phyloP scores from a whole-genome alignment of 1,284 basidiomycete species.

The Wallemia mellicola region DNA sequence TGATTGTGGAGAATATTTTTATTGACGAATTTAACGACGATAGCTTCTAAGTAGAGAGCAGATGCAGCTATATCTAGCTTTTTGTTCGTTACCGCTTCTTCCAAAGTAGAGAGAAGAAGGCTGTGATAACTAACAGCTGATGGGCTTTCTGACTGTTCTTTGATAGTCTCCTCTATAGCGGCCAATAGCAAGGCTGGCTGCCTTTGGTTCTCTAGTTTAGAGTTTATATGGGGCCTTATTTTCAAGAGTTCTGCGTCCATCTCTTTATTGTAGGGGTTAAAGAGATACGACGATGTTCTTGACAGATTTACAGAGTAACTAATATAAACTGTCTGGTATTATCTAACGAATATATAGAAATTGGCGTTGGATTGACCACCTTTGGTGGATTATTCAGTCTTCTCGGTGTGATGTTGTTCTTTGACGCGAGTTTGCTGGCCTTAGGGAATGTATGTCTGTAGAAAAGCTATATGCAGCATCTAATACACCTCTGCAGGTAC shows the following conservation, averaged over 20 bases:
- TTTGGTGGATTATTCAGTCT: conserved; percentile 90
- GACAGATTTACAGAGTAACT: neutral
- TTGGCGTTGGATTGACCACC: conserved; percentile 87
- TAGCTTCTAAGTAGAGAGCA: conserved; percentile 40
- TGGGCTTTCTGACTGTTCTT: conserved; percentile 36
- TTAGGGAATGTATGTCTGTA: conserved; percentile 96
- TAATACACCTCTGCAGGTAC: too few relatives aligned
- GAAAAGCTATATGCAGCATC: too few relatives aligned
- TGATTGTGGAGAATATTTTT: conserved; percentile 21
- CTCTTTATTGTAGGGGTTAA: neutral
- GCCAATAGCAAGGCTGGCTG: conserved; percentile 61
- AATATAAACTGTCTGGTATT: too few relatives aligned
- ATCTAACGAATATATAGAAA: too few relatives aligned
- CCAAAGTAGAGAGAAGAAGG: conserved; percentile 27
- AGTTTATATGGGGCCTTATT: conserved; percentile 59
- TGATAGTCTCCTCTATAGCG: conserved; percentile 66
- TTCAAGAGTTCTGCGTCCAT: conserved; percentile 29
- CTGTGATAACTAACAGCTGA: conserved; percentile 68
- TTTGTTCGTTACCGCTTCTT: conserved; percentile 12
- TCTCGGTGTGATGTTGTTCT: conserved; percentile 79
- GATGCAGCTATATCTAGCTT: conserved; percentile 7
- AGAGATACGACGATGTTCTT: neutral
- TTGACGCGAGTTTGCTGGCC: conserved; percentile 85
- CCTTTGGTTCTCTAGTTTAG: conserved; percentile 57
- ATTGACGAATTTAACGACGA: conserved; percentile 24